Base-by-base conservation (phyloP, 495 filamentous ascomycete species). In the Clohesyomyces aquaticus region DNA sequence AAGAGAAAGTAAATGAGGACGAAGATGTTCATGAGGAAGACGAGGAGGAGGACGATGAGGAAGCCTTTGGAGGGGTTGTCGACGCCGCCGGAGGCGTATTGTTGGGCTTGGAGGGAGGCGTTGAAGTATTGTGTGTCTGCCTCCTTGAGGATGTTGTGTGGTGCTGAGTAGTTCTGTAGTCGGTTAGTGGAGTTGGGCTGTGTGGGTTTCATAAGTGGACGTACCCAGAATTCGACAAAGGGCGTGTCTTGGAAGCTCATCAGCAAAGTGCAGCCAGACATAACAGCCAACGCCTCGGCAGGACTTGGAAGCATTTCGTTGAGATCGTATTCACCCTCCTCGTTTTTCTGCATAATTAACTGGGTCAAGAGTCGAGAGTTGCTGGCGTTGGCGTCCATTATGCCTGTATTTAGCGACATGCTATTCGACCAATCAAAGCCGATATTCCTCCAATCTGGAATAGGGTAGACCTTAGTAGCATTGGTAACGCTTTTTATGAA, bases 301-400 rank as follows among this genome's bases (percentile, higher is more conserved):
- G 87, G 77, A 4, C 84, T 87, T 0, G 89, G 89, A 0, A 87
- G 70, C 0, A 58, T 52, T 2, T 77, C 75, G 50, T 81, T 70
- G 12, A 81, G 68, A 3, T 53, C 47, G 10, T 54, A 29, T 19
- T 64, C 52, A 12, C 54, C 45, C 3, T 10, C 42, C 19, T 49
- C 18, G 19, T 56, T 23, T 21, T 53, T 16, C 52, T 60, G 63
- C 22, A 81, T 67, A 12, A 80, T 73, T 19, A 80, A 51, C 49
- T 88, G 78, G 48, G 83, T 86, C 4, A 91, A 76, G 0, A 91
- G 79, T 1, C 87, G 81, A 9, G 84, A 80, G 64, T 84, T 90
- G 58, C 80, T 82, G 0, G 86, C 81, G 43, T 83, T 78, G n/a
- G 75, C 80, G 47, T 84, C 80, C 10, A 75, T 75, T 28, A 85